Conservation (phyloP, 441 rosid genomes). For the Gossypium schwendimanii region DNA sequence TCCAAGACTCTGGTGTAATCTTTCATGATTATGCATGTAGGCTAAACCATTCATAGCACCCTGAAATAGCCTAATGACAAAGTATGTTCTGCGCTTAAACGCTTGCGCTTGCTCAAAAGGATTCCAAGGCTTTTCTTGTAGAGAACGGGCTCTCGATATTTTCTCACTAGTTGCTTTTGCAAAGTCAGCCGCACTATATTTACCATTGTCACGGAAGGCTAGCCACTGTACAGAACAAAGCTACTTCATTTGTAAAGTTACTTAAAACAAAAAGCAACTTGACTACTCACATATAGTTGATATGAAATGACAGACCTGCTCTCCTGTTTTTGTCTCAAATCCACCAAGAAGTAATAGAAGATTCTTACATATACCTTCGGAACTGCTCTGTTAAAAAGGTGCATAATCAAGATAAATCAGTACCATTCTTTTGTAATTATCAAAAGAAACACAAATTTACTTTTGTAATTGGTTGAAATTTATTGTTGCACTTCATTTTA, state of each 20-base stretch:
- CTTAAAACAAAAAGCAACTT: slow-evolving; percentile 13
- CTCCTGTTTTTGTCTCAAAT: slow-evolving; percentile 82
- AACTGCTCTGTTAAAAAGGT: slow-evolving; percentile 44
- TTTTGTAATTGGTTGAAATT: slow-evolving; percentile 1
- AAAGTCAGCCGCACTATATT: slow-evolving; percentile 75
- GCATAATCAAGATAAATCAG: slow-evolving; percentile 15
- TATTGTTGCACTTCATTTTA: slow-evolving; percentile 17
- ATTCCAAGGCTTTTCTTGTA: slow-evolving; percentile 50
- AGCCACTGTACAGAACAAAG: slow-evolving; percentile 61
- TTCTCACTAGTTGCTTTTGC: slow-evolving; percentile 61
- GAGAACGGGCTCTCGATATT: slow-evolving; percentile 33
- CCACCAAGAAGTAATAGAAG: slow-evolving; percentile 73
- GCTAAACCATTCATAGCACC: slow-evolving; percentile 82
- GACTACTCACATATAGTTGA: slow-evolving; percentile 11
- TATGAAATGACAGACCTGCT: slow-evolving; percentile 56
- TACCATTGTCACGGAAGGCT: slow-evolving; percentile 79
- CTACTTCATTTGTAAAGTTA: slow-evolving; percentile 16
- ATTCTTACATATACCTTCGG: slow-evolving; percentile 50
- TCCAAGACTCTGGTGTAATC: slow-evolving; percentile 95
- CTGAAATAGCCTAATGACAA: slow-evolving; percentile 51
- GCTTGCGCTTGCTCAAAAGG: slow-evolving; percentile 44
- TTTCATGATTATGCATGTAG: slow-evolving; percentile 71
- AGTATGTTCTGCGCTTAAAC: slow-evolving; percentile 49
- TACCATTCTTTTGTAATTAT: slow-evolving; percentile 5
- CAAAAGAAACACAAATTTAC: not conserved